These are phyloP conservation scores for Teunomyces gatunensis DNA, from an alignment of 805 yeast species.

Conservation along the genomic window DNA sequence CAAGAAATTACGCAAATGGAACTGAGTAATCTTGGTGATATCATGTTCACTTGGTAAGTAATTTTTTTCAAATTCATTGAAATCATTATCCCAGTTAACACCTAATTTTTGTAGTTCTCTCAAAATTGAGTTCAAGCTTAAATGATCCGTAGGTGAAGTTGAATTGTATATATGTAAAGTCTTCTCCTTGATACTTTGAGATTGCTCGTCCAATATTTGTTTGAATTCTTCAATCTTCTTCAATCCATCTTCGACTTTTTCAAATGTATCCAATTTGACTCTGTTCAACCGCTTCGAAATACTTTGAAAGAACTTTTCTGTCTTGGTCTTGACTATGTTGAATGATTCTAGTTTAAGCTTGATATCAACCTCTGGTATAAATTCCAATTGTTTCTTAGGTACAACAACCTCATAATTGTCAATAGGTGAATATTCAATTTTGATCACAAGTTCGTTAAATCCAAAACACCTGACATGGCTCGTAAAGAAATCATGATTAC, in stretches of 20 bases:
- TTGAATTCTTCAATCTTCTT: slow-evolving; percentile 57
- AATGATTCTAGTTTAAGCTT: slow-evolving; percentile 64
- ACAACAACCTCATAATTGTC: slow-evolving; percentile 76
- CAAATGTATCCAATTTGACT: slow-evolving; percentile 74
- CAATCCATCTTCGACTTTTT: slow-evolving; percentile 68
- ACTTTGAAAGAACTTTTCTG: slow-evolving; percentile 67
- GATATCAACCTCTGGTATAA: slow-evolving; percentile 71
- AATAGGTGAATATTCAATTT: slow-evolving; percentile 73
- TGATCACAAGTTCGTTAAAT: slow-evolving; percentile 69
- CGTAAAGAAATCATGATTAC: slow-evolving; percentile 77
- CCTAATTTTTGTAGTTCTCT: slow-evolving; percentile 77
- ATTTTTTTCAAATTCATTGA: slow-evolving; percentile 71
- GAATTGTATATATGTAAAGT: slow-evolving; percentile 52
- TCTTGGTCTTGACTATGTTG: slow-evolving; percentile 49
- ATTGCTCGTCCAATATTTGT: slow-evolving; percentile 50
- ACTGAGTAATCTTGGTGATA: slow-evolving; percentile 84
- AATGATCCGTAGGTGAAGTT: slow-evolving; percentile 61
- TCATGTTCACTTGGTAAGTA: slow-evolving; percentile 92
- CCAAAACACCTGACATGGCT: slow-evolving; percentile 86
- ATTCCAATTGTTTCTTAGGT: slow-evolving; percentile 68
- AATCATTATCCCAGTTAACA: slow-evolving; percentile 83
- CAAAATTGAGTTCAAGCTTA: slow-evolving; percentile 67
- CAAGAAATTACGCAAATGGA: slow-evolving; percentile 75
- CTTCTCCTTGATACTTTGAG: slow-evolving; percentile 38
- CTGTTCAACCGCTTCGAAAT: slow-evolving; percentile 65